Conservation (phyloP, 1,139 yeast species). For the Magnusiomyces clavatus region DNA sequence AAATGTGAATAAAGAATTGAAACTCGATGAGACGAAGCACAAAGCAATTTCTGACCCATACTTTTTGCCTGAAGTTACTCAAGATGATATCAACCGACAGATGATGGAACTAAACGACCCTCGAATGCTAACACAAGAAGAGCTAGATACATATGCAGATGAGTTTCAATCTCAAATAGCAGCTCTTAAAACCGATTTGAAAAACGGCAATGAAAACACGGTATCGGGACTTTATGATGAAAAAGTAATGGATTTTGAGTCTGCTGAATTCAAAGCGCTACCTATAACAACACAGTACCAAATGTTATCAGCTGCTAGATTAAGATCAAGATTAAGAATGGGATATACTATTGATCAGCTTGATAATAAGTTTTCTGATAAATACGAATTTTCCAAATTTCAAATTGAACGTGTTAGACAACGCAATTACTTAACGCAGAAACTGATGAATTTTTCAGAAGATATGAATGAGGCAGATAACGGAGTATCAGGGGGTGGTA, state of each 20-base stretch:
- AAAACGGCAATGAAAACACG: too few species aligned
- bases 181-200: neutral
- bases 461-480: conserved; percentile 32
- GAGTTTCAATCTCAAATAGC: conserved; percentile 59
- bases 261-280: conserved; percentile 31
- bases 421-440: conserved; percentile 83
- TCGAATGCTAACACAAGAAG: conserved; percentile 68
- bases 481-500: conserved; percentile 23
- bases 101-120: conserved; percentile 45
- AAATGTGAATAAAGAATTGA: neutral
- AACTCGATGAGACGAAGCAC: neutral
- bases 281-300: conserved; percentile 86
- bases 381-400: conserved; percentile 85
- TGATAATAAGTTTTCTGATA: conserved; percentile 68
- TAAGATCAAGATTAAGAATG: conserved; percentile 86
- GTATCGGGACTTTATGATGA: conserved; percentile 26
- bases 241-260: conserved; percentile 32
- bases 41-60: conserved; percentile 57
- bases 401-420: conserved; percentile 91
- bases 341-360: conserved; percentile 87
- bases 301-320: conserved; percentile 71
- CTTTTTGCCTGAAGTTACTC: conserved; percentile 67
- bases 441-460: conserved; percentile 77
- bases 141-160: conserved; percentile 52
- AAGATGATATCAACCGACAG: conserved; percentile 26